Evolutionary conservation across 495 filamentous ascomycete species (phyloP), one percentile per base, ranked within the genome.

Genomic region (Tetracladium setigerum): DNA sequence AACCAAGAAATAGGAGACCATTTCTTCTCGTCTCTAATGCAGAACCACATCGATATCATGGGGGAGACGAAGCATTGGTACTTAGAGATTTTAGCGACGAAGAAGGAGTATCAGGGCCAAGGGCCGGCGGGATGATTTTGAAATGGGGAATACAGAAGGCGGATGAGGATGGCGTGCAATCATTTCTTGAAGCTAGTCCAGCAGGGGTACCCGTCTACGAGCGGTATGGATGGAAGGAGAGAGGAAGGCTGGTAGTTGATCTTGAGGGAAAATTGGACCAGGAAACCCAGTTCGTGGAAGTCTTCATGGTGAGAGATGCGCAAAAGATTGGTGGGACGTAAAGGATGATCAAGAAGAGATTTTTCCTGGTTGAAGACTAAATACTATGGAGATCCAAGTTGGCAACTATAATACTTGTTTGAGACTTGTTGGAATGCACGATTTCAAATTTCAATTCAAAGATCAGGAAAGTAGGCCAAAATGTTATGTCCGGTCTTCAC

Each of bases 101-200:
- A 62, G 15, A 67, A 65, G 1, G 57, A 63, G 33, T 63, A 65
- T 41, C 74, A 78, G 52, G 66, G 77, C 2, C 64, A 60, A 44
- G 79, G 79, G 64, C 74, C 0, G 76, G 70, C 6, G 63, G 59
- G 13, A 58, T 62, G 49, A 46, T 83, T 12, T 41, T 82, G 33
- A 51, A 61, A 30, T 76, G 71, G 67, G 77, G 77, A 0, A 47
- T 71, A 6, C 52, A 62, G 19, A 64, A 63, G 53, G 77, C 74
- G 6, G 78, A 82, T 59, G 57, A 62, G 15, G 64, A 59, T 13
- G 65, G 67, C 0, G 50, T 62, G 18, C 64, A 68, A 38, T 57
- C 72, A 5, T 83, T 73, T 60, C 54, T 83, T 5, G 77, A 81
- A 46, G 71, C 74, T 0, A 76, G 75, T 30, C 68, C 65, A 6